Conservation (phyloP, 345 rosid genomes). For the Barbarea vulgaris region DNA sequence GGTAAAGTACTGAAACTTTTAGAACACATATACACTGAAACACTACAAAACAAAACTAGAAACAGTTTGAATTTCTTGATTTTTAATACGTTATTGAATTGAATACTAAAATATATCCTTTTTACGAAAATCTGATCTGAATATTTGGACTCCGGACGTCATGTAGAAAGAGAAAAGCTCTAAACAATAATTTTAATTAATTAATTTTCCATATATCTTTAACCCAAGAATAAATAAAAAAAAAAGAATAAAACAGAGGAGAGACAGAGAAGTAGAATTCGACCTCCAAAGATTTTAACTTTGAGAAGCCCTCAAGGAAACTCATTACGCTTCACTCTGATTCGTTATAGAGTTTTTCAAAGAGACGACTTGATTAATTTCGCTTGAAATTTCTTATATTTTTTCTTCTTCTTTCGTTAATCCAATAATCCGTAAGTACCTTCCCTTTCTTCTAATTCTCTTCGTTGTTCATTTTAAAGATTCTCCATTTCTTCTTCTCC, state of each 20-base stretch:
- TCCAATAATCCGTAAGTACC: slow-evolving; percentile 76
- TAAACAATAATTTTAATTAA: neutral
- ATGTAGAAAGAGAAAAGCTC: neutral
- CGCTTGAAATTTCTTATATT: slow-evolving; percentile 24
- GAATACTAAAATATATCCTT: neutral
- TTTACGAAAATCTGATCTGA: slow-evolving; percentile 16
- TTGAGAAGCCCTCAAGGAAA: slow-evolving; percentile 18
- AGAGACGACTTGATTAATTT: slow-evolving; percentile 38
- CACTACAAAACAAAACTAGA: slow-evolving; percentile 13
- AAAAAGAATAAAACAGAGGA: slow-evolving; percentile 21
- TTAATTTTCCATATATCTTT: neutral
- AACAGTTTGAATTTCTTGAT: neutral
- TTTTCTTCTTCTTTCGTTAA: slow-evolving; percentile 37
- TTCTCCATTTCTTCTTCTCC: slow-evolving; percentile 13
- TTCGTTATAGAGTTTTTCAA: slow-evolving; percentile 66
- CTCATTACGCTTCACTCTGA: slow-evolving; percentile 50
- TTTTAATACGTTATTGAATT: slow-evolving; percentile 8
- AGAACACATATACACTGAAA: slow-evolving; percentile 13
- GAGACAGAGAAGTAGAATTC: slow-evolving; percentile 44
- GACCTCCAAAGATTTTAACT: slow-evolving; percentile 43
- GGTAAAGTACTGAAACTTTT: slow-evolving; percentile 20
- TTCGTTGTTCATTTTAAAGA: slow-evolving; percentile 11
- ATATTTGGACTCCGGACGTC: slow-evolving; percentile 17
- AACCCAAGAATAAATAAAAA: neutral
- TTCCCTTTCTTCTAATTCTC: slow-evolving; percentile 15